Percentiles rank a stretch among this genome's conserved stretches.
These are phyloP conservation scores for Solanum megistacrolobum DNA, from an alignment of 257 asterid species.

Conservation along the genomic window DNA sequence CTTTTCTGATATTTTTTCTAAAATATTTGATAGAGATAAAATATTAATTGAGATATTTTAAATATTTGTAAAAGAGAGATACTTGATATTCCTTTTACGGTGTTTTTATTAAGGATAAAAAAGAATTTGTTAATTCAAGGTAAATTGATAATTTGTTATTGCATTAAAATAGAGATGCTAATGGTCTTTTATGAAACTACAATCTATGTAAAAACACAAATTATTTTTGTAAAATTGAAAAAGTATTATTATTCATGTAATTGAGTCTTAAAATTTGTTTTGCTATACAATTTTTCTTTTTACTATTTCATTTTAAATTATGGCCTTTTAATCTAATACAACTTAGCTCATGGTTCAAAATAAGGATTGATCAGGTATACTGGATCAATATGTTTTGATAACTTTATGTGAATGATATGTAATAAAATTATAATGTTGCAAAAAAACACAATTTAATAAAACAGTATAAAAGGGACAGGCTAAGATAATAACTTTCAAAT, in stretches of 20 bases:
- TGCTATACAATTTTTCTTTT: too few relatives aligned
- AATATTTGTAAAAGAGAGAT: background rate
- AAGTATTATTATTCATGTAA: too few relatives aligned
- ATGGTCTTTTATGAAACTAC: too few relatives aligned
- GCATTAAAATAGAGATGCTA: background rate
- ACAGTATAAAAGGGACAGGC: too few relatives aligned
- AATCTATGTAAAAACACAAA: too few relatives aligned
- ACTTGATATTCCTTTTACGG: background rate
- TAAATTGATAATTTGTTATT: background rate
- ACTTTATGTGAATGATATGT: background rate
- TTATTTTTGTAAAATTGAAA: too few relatives aligned
- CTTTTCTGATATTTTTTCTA: background rate
- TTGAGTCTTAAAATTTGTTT: too few relatives aligned
- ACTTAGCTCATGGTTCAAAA: background rate
- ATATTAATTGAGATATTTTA: too few relatives aligned
- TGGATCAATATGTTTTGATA: background rate
- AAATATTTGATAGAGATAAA: background rate
- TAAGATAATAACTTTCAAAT: background rate
- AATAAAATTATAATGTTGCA: too few relatives aligned
- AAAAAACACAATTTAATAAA: too few relatives aligned
- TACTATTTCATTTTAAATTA: too few relatives aligned
- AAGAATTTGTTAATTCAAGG: background rate
- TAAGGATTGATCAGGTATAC: background rate
- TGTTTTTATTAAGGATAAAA: background rate
- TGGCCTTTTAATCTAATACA: background rate